Conservation (phyloP, 2,329 filamentous ascomycete species). For the Neocucurbitaria cava region DNA sequence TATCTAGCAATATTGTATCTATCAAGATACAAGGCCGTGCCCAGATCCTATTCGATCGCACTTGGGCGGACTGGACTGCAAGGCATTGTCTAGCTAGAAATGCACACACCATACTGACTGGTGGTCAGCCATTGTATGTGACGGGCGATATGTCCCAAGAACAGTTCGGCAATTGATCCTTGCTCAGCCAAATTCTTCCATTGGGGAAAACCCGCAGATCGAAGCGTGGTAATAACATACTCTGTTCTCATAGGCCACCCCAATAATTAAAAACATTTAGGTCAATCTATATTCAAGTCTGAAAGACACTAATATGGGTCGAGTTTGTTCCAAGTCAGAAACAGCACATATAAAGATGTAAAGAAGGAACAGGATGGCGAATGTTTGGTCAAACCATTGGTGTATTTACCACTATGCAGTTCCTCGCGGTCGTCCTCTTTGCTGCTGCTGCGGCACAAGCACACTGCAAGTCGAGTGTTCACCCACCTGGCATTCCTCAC, state of each 20-base stretch:
- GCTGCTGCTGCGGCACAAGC: constrained; percentile 27
- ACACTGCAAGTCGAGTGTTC: constrained; percentile 23
- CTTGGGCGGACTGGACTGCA: too few relatives aligned
- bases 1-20: too few relatives aligned
- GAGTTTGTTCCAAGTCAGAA: background rate
- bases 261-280: background rate
- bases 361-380: background rate
- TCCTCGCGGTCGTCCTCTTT: constrained; percentile 23
- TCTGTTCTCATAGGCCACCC: background rate
- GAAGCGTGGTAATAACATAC: constrained; percentile 1
- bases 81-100: background rate
- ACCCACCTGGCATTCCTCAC: background rate
- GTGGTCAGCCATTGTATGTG: background rate
- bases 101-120: too few relatives aligned
- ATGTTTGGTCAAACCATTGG: background rate
- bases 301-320: background rate
- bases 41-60: too few relatives aligned
- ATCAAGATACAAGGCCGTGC: too few relatives aligned
- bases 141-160: background rate
- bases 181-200: background rate
- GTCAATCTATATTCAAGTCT: background rate
- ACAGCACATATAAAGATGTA: constrained; percentile 2
- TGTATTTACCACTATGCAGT: constrained; percentile 17
- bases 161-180: constrained; percentile 7
- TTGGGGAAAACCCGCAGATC: background rate